These are phyloP conservation scores for Penicillium nucicola DNA, from an alignment of 495 filamentous ascomycete species.

Conservation along the genomic window DNA sequence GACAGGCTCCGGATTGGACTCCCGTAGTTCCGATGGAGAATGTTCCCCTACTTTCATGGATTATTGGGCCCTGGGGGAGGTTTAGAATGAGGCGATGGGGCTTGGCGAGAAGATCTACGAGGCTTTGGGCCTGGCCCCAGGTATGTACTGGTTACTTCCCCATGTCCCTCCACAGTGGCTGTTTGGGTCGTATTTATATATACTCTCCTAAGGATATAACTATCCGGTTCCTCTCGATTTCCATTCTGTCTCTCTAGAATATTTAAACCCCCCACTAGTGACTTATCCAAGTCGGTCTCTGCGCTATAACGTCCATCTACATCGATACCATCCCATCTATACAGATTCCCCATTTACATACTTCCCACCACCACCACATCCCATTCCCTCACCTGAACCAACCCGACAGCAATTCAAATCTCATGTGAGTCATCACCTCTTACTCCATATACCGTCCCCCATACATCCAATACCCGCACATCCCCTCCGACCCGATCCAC, in stretches of 20 bases:
- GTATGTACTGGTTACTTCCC: constrained; percentile 6
- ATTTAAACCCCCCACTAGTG: no score
- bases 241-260: no score
- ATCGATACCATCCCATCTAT: no score
- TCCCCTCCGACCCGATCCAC: constrained; percentile 12
- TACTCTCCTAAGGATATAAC: no score
- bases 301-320: no score
- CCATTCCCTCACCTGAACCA: background rate
- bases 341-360: no score
- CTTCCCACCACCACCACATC: background rate
- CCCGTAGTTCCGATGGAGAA: constrained; percentile 6
- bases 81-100: constrained; percentile 23
- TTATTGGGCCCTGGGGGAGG: constrained; percentile 5
- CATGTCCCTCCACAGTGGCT: constrained; percentile 8
- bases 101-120: constrained; percentile 12
- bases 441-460: background rate
- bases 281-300: no score
- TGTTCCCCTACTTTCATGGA: constrained; percentile 8
- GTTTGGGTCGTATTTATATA: background rate
- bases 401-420: background rate
- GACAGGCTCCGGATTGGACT: constrained; percentile 6
- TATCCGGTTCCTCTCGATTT: no score
- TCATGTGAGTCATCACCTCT: constrained; percentile 11
- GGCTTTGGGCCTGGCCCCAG: constrained; percentile 1
- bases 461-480: constrained; percentile 14